phyloP scores from a whole-genome alignment of 495 filamentous ascomycete genomes.

The Talaromyces proteolyticus region DNA sequence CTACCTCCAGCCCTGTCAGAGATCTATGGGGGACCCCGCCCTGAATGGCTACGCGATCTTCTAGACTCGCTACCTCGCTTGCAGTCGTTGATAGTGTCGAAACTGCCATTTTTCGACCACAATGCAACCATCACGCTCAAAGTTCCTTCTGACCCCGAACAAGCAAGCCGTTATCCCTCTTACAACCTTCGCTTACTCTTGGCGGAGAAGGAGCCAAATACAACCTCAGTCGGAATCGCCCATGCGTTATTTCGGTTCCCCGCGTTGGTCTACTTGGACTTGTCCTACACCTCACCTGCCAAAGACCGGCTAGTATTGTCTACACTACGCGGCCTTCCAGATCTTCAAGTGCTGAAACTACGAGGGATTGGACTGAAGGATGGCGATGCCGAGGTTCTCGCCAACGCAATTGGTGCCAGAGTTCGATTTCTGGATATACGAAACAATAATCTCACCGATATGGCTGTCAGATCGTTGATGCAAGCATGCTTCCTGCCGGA shows the following conservation, averaged over 20 bases:
- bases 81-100: slow-evolving; percentile 55
- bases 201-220: slow-evolving; percentile 52
- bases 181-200: slow-evolving; percentile 49
- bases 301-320: slow-evolving; percentile 46
- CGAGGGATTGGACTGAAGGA: slow-evolving; percentile 52
- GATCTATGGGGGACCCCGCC: slow-evolving; percentile 56
- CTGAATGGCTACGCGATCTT: slow-evolving; percentile 57
- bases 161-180: slow-evolving; percentile 10
- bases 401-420: slow-evolving; percentile 42
- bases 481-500: slow-evolving; percentile 39
- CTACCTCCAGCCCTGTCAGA: slow-evolving; percentile 62
- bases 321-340: slow-evolving; percentile 31
- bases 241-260: slow-evolving; percentile 49
- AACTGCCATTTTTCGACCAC: slow-evolving; percentile 60
- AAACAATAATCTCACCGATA: slow-evolving; percentile 53
- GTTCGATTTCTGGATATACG: slow-evolving; percentile 56
- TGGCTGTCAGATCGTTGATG: slow-evolving; percentile 44
- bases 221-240: slow-evolving; percentile 47
- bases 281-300: slow-evolving; percentile 53
- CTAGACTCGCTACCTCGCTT: slow-evolving; percentile 54
- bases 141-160: slow-evolving; percentile 12
- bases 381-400: slow-evolving; percentile 45
- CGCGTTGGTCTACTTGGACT: slow-evolving; percentile 51
- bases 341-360: slow-evolving; percentile 55
- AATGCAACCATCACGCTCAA: slow-evolving; percentile 48